A percentile compares a stretch with the other conserved stretches of the same genome.
These are phyloP conservation scores for Tulasnella sp. DNA, from an alignment of 768 basidiomycete species.

Conservation along the genomic window DNA sequence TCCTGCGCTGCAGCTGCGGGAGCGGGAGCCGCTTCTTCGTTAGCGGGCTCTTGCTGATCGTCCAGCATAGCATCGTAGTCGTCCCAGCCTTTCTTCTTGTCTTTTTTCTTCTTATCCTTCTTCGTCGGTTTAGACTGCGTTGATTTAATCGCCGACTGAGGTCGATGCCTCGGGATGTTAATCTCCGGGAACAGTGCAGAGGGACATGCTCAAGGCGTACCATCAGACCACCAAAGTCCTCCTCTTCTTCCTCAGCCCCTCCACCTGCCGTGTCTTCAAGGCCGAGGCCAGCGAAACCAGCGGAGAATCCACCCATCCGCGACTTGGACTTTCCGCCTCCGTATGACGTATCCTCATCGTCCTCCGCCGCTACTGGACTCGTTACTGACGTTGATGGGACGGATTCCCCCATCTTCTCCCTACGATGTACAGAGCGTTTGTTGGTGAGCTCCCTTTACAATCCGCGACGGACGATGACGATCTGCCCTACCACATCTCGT, in stretches of 20 bases:
- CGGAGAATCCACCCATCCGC: not conserved
- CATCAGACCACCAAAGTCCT: slow-evolving; percentile 68
- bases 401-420: slow-evolving; percentile 55
- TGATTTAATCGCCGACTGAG: slow-evolving; percentile 54
- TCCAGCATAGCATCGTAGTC: slow-evolving; percentile 7
- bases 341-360: slow-evolving; percentile 1
- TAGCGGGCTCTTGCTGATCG: slow-evolving; percentile 14
- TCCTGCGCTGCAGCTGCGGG: slow-evolving; percentile 27
- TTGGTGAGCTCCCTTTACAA: slow-evolving; percentile 17
- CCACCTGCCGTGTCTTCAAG: slow-evolving; percentile 20
- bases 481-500: slow-evolving; percentile 61
- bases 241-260: slow-evolving; percentile 40
- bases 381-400: slow-evolving; percentile 31
- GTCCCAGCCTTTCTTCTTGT: slow-evolving; percentile 27
- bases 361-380: not conserved
- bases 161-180: not conserved
- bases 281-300: slow-evolving; percentile 1
- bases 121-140: slow-evolving; percentile 29
- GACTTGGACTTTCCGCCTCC: not conserved
- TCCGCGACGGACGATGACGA: slow-evolving; percentile 16
- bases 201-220: slow-evolving; percentile 29
- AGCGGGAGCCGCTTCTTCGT: slow-evolving; percentile 16
- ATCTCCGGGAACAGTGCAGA: no score
- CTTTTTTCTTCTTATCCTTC: slow-evolving; percentile 42
- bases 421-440: slow-evolving; percentile 21